Evolutionary conservation across 495 filamentous ascomycete genomes (phyloP).

Genomic region (Friedmanniomyces simplex): DNA sequence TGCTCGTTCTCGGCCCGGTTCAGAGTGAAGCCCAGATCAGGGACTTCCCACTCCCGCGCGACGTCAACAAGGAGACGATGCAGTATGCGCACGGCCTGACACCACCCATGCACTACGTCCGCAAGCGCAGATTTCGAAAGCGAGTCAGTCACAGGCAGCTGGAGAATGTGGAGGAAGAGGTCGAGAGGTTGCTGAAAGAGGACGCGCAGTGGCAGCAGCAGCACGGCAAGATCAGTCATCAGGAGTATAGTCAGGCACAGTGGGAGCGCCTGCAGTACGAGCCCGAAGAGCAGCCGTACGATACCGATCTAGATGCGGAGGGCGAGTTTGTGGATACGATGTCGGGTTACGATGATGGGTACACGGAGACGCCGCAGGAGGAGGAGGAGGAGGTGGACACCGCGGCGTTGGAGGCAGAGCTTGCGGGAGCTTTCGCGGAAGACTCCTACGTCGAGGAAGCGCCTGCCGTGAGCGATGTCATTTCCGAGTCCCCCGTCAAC

Average conservation of each 20-base stretch:
- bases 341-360: conserved; percentile 7
- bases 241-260: conserved; percentile 34
- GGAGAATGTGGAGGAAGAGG: conserved; percentile 74
- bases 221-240: conserved; percentile 27
- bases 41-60: conserved; percentile 51
- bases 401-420: conserved; percentile 17
- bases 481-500: conserved; percentile 3
- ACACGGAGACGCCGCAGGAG: conserved; percentile 4
- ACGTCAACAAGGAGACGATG: conserved; percentile 50
- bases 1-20: conserved; percentile 66
- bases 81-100: conserved; percentile 90
- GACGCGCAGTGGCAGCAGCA: conserved; percentile 49
- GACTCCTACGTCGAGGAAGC: conserved; percentile 26
- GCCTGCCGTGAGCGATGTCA: conserved; percentile 5
- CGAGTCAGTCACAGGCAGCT: conserved; percentile 74
- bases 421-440: conserved; percentile 18
- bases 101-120: conserved; percentile 76
- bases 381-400: conserved; percentile 8
- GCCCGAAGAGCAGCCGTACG: conserved; percentile 38
- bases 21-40: conserved; percentile 62
- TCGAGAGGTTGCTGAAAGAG: conserved; percentile 60
- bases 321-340: conserved; percentile 36
- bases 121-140: conserved; percentile 77
- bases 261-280: conserved; percentile 21
- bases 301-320: conserved; percentile 44